phyloP scores from a whole-genome alignment of 2,329 filamentous ascomycete species.

The Fusarium setosum region DNA sequence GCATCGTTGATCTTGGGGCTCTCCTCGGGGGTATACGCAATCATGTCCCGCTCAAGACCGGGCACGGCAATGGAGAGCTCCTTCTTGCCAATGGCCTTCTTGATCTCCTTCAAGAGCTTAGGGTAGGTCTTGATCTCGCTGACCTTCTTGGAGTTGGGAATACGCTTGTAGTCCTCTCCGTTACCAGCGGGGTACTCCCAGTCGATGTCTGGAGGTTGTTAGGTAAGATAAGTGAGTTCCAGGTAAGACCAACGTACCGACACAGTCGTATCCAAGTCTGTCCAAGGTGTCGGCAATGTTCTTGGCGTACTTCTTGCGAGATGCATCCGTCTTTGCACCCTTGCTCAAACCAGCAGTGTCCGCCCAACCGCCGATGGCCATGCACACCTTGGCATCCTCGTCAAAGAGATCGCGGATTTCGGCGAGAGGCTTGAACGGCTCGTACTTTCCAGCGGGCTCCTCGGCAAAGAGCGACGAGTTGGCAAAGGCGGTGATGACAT shows the following conservation, averaged over 20 bases:
- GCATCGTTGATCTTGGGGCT: constrained; percentile 68
- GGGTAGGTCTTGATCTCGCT: constrained; percentile 73
- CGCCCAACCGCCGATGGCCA: constrained; percentile 75
- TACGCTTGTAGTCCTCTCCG: constrained; percentile 73
- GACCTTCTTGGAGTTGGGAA: constrained; percentile 68
- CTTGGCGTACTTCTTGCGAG: constrained; percentile 64
- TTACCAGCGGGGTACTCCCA: constrained; percentile 75
- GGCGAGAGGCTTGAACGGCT: constrained; percentile 64
- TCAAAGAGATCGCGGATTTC: constrained; percentile 64
- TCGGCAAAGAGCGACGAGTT: constrained; percentile 61
- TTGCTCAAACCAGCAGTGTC: constrained; percentile 67
- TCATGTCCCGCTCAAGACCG: constrained; percentile 71
- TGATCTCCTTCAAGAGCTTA: constrained; percentile 68
- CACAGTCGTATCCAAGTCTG: constrained; percentile 68
- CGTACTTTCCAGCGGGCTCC: constrained; percentile 51
- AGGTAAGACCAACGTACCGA: constrained; percentile 53
- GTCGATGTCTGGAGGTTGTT: constrained; percentile 65
- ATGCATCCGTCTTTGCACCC: constrained; percentile 59
- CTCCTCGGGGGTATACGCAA: constrained; percentile 70
- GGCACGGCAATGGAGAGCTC: constrained; percentile 76
- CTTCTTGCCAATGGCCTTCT: constrained; percentile 67
- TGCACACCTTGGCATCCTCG: constrained; percentile 67
- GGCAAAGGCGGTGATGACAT: constrained; percentile 68
- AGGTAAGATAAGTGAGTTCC: background rate
- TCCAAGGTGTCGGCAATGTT: constrained; percentile 67